Base-by-base conservation (phyloP, 108 stramenopile species). In the Fragilariopsis cylindrus region DNA sequence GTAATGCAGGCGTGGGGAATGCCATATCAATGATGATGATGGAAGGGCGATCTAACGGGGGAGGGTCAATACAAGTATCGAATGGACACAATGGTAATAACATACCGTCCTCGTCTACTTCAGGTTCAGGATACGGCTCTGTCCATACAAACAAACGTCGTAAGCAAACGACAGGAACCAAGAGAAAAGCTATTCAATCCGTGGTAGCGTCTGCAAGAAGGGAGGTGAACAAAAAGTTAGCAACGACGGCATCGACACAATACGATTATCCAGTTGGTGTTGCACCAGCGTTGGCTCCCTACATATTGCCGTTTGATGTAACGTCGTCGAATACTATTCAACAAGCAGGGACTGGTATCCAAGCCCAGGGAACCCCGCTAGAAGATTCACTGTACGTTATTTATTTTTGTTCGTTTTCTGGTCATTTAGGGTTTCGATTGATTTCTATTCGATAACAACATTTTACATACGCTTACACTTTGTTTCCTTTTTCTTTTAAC, bases 301-400 rank as follows among this genome's bases (percentile, higher is more conserved):
- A 84, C 72, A 79, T 89, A 4, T 60, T 83, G 54, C 76, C 75
- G 58, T 81, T 77, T 65, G 80, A 84, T 54, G 12, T 63, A 40
- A 30, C 30, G 30, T 63, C 62, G 0, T 3, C 42, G 5, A 63
- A 45, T 42, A n/a, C 13, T 6, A 12, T 44, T 63, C 62, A 63
- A 45, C 62, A 11, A 45, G 2, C 62, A 63, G 73, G 62, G 7
- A 43, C 3, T 43, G 62, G 43, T 15, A n/a, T 12, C 13, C 43
- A 44, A 63, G 21, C 19, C 3, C 58, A 60, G 49, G 84, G 81
- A 62, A 77, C 88, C 39, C 86, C 85, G 7, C 76, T 94, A 72
- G 93, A 94, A 75, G 93, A 94, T 80, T 90, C 93, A 11, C 80
- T 94, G 91, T 94, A 85, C 78, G 93, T 91, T 55, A 12, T 0